Evolutionary conservation across 2,329 filamentous ascomycete species (phyloP).

Genomic region (Beauveria asiatica): DNA sequence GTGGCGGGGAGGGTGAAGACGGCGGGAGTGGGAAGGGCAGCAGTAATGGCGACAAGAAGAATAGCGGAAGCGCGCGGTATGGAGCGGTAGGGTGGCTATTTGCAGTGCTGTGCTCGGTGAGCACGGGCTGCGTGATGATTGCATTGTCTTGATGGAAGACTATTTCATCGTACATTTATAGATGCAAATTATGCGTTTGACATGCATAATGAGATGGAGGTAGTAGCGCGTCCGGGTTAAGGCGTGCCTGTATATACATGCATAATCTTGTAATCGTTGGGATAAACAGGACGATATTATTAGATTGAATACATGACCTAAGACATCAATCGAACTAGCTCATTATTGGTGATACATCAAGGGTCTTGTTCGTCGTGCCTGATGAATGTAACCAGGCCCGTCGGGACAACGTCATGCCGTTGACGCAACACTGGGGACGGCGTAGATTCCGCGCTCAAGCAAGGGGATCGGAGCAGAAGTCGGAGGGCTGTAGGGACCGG

Average conservation of each 20-base stretch:
- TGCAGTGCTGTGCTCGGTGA: background rate
- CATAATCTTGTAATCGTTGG: no score
- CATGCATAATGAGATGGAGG: no score
- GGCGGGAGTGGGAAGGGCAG: slow-evolving; percentile 7
- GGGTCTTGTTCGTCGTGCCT: no score
- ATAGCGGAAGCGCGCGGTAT: background rate
- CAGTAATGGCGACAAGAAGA: background rate
- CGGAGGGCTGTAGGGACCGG: no score
- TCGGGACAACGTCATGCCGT: background rate
- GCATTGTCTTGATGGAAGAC: background rate
- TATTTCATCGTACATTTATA: background rate
- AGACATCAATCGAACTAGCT: background rate
- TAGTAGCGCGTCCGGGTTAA: no score
- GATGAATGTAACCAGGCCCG: background rate
- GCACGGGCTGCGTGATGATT: background rate
- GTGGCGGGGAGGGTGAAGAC: slow-evolving; percentile 10
- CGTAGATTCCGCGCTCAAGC: no score
- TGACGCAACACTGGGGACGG: background rate
- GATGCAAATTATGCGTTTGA: no score
- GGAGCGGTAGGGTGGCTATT: background rate
- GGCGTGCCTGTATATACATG: no score
- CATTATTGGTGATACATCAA: no score
- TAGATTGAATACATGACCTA: no score
- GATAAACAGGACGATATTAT: no score
- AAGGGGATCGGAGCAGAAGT: no score